Evolutionary conservation across 257 asterid genomes (phyloP), one percentile per base, ranked within the genome.

Genomic region (Striga asiatica): DNA sequence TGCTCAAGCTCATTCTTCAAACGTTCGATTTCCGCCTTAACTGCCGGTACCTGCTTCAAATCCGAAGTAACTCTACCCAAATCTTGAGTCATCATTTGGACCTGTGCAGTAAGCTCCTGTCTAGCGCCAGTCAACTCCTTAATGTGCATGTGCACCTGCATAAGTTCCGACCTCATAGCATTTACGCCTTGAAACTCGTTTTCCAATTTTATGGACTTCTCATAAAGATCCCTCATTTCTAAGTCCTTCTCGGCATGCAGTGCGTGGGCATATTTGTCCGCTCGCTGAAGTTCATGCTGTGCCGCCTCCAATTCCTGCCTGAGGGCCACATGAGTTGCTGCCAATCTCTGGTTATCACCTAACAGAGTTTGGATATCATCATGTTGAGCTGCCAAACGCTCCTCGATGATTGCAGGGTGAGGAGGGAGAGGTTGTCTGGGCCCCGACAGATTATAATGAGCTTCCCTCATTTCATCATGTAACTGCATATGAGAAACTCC

Each of bases 321-420:
- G 23, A 91, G 89, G 0, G 96, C 98, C 66, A 91, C 96, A 16
- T 91, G 98, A 3, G 98, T 87, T 22, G 98, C 98, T 54, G 96
- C 93, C 58, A 91, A 66, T 65, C 93, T 71, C 83, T 91, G 98
- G 68, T 91, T 91, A 65, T 91, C 96, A 60, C 75, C 67, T 48
- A 91, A 80, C 57, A 91, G 63, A 8, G 68, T 81, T 74, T 84
- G 98, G 54, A 87, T 91, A 56, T 87, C 98, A 8, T 83, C 89
- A 11, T 81, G 92, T 59, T 91, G 98, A 60, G 60, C 88, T 4
- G 85, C 95, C 70, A 91, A 68, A 45, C 72, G 78, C 65, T 86
- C 94, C 71, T 91, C 94, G 5, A 91, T 71, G 39, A 81, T 60
- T 52, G 58, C 83, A 9, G 95, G 81, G 57, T 75, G 94, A 8